A percentile compares a stretch with the other conserved stretches of the same genome.
phyloP scores from a whole-genome alignment of 2,329 filamentous ascomycete species.

The Ophiocordyceps camponoti-floridani region DNA sequence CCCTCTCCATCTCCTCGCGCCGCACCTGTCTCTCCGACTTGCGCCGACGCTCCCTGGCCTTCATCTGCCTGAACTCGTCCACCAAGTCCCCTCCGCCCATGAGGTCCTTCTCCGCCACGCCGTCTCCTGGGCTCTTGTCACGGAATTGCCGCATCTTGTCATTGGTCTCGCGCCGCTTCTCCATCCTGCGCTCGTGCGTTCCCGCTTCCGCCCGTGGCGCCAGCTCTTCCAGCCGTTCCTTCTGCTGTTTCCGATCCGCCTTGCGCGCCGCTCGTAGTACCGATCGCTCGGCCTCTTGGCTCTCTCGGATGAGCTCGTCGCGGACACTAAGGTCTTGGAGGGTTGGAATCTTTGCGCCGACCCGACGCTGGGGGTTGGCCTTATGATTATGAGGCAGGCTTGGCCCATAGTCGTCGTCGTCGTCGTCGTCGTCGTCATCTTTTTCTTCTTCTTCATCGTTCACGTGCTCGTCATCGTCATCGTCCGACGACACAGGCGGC shows the following conservation, averaged over 20 bases:
- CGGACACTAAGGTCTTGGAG: conserved; percentile 54
- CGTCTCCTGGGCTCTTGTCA: conserved; percentile 46
- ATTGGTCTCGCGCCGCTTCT: conserved; percentile 63
- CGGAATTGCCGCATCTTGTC: conserved; percentile 58
- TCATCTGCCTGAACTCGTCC: conserved; percentile 51
- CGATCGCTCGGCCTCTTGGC: conserved; percentile 29
- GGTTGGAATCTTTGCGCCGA: conserved; percentile 48
- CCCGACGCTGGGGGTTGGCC: conserved; percentile 8
- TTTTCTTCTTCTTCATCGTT: conserved; percentile 5
- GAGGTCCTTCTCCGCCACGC: conserved; percentile 47
- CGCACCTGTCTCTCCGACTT: conserved; percentile 74
- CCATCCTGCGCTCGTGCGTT: conserved; percentile 64
- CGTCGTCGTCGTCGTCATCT: conserved; percentile 18
- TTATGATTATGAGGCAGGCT: conserved; percentile 9
- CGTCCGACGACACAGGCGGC: conserved; percentile 1
- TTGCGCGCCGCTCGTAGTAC: conserved; percentile 44
- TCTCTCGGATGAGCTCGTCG: conserved; percentile 30
- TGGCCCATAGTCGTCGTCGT: conserved; percentile 40
- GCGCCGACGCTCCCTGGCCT: conserved; percentile 47
- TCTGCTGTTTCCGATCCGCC: conserved; percentile 46
- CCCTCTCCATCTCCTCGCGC: conserved; percentile 63
- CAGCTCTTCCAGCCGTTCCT: conserved; percentile 62
- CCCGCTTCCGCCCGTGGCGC: conserved; percentile 69
- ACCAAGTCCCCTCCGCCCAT: conserved; percentile 53
- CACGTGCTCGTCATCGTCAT: neutral